These are phyloP conservation scores for Flaveria sonorensis DNA, from an alignment of 129 eudicot genomes.

Conservation along the genomic window DNA sequence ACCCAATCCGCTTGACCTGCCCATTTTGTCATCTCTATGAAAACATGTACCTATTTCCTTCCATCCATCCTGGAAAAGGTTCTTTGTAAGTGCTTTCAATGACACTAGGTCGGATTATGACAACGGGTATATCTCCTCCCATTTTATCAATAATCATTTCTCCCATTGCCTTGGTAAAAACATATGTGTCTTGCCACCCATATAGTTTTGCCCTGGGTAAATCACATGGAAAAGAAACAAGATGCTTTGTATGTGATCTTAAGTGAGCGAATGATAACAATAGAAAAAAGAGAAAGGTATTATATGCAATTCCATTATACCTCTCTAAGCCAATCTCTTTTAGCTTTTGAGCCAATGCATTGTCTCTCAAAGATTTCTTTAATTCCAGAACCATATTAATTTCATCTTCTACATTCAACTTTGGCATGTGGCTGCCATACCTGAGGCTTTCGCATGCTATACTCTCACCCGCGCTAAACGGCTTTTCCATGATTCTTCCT, in stretches of 20 bases:
- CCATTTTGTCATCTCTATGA: conserved; percentile 14
- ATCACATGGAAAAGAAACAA: not conserved
- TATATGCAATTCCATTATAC: conserved; percentile 31
- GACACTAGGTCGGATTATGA: conserved; percentile 94
- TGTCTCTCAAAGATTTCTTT: conserved; percentile 48
- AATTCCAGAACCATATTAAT: conserved; percentile 61
- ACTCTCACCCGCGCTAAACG: conserved; percentile 74
- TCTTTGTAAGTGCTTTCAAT: conserved; percentile 93
- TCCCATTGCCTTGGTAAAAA: conserved; percentile 97
- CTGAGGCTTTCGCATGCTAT: conserved; percentile 61
- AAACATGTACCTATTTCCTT: conserved; percentile 75
- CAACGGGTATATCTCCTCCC: conserved; percentile 84
- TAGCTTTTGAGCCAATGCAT: conserved; percentile 53
- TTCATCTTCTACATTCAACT: conserved; percentile 73
- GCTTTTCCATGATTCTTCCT: conserved; percentile 85
- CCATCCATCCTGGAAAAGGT: conserved; percentile 99
- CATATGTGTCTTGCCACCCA: conserved; percentile 99
- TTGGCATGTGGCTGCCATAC: conserved; percentile 37
- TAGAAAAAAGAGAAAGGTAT: not conserved
- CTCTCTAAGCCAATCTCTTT: conserved; percentile 83
- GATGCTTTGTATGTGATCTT: not conserved
- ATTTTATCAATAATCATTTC: conserved; percentile 90
- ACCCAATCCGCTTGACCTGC: not conserved
- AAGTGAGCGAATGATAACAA: not conserved
- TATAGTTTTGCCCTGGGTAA: conserved; percentile 72